phyloP scores from a whole-genome alignment of 371 early-diverging fungal species.

The Lichtheimia ornata region DNA sequence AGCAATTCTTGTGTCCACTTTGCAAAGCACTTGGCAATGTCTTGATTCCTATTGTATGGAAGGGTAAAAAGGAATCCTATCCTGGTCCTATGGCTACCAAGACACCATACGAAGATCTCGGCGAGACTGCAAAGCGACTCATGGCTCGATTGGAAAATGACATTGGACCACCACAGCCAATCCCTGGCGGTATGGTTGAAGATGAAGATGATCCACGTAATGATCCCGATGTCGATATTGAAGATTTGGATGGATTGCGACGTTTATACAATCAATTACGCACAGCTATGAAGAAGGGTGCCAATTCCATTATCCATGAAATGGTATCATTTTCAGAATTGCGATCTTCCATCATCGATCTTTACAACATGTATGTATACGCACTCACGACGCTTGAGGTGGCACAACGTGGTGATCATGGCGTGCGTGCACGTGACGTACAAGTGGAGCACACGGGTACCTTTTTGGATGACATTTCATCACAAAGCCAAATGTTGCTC shows the following conservation, averaged over 20 bases:
- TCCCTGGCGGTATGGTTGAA: constrained; percentile 28
- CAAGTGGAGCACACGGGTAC: constrained; percentile 52
- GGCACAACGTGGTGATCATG: constrained; percentile 56
- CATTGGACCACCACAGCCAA: constrained; percentile 8
- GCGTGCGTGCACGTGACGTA: constrained; percentile 31
- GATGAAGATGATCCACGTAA: constrained; percentile 15
- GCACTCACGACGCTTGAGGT: constrained; percentile 72
- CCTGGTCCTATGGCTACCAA: constrained; percentile 50
- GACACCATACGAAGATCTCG: constrained; percentile 23
- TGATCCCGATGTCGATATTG: constrained; percentile 22
- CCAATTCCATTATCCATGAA: background rate
- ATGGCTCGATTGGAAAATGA: constrained; percentile 11
- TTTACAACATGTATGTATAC: constrained; percentile 54
- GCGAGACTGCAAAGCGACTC: constrained; percentile 13
- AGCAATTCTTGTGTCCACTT: constrained; percentile 91
- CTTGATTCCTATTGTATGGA: constrained; percentile 72
- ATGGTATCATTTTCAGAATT: background rate
- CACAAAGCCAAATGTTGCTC: constrained; percentile 58
- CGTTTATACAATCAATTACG: constrained; percentile 30
- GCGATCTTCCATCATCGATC: constrained; percentile 6
- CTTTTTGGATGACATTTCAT: constrained; percentile 62
- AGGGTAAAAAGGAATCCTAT: constrained; percentile 61
- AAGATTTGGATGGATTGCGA: constrained; percentile 26
- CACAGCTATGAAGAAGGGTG: constrained; percentile 17
- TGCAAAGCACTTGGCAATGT: constrained; percentile 94